phyloP scores from a whole-genome alignment of 805 yeast genomes.

The Candida adriatica region DNA sequence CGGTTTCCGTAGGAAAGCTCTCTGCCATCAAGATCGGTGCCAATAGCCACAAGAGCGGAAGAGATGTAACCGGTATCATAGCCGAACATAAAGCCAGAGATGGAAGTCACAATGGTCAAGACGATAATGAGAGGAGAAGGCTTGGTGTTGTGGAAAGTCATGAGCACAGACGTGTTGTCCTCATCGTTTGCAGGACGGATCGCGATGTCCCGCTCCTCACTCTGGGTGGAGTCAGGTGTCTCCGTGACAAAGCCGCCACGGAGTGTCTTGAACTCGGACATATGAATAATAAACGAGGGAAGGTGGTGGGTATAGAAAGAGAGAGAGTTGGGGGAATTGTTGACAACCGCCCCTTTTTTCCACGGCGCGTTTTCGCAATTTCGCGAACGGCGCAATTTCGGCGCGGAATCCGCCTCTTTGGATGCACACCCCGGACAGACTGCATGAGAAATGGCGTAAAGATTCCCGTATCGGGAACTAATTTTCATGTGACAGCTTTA shows the following conservation, averaged over 20 bases:
- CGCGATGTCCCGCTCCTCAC: conserved; percentile 10
- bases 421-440: too few species aligned
- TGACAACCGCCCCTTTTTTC: too few species aligned
- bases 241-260: conserved; percentile 12
- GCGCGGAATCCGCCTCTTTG: too few species aligned
- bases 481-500: too few species aligned
- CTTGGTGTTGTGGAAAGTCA: conserved; percentile 40
- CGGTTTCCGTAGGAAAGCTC: conserved; percentile 68
- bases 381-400: too few species aligned
- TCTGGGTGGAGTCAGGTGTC: conserved; percentile 2
- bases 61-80: conserved; percentile 97
- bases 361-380: too few species aligned
- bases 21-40: conserved; percentile 55
- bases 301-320: too few species aligned
- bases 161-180: conserved; percentile 40
- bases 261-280: conserved; percentile 13
- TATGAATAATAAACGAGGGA: too few species aligned
- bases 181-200: conserved; percentile 38
- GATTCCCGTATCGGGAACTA: too few species aligned
- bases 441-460: too few species aligned
- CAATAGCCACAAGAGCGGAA: conserved; percentile 82
- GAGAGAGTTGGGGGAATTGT: too few species aligned
- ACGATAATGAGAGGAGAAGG: conserved; percentile 61
- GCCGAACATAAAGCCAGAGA: conserved; percentile 95
- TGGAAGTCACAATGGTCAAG: conserved; percentile 71